Conservation (phyloP, 768 basidiomycete species). For the Daedalea quercina region DNA sequence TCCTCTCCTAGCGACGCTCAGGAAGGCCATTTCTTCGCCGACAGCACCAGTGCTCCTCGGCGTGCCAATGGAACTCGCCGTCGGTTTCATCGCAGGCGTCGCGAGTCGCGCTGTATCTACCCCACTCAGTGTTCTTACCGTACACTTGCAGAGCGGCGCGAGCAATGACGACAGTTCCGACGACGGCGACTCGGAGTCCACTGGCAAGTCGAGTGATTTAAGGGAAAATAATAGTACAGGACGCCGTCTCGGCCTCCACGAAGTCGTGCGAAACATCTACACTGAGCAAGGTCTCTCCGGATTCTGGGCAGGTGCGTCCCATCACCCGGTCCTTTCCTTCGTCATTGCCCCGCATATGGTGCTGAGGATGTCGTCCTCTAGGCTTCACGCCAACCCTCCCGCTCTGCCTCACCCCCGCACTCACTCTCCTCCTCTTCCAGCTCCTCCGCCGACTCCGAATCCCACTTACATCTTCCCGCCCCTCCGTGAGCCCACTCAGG, state of each 20-base stretch:
- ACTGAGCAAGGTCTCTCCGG: slow-evolving; percentile 40
- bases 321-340: not conserved
- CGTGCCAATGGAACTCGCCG: slow-evolving; percentile 41
- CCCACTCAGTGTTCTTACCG: slow-evolving; percentile 50
- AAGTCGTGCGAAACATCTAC: slow-evolving; percentile 38
- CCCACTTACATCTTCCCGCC: slow-evolving; percentile 22
- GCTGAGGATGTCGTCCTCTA: too few species aligned
- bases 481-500: slow-evolving; percentile 21
- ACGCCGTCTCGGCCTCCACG: slow-evolving; percentile 2
- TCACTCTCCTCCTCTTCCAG: slow-evolving; percentile 50
- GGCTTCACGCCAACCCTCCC: slow-evolving; percentile 46
- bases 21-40: slow-evolving; percentile 5
- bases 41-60: slow-evolving; percentile 18
- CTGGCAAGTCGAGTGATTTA: not conserved
- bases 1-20: slow-evolving; percentile 1
- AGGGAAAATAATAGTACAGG: slow-evolving; percentile 12
- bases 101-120: slow-evolving; percentile 47
- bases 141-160: slow-evolving; percentile 42
- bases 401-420: slow-evolving; percentile 49
- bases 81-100: slow-evolving; percentile 54
- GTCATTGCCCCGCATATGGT: not conserved
- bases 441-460: slow-evolving; percentile 33
- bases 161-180: slow-evolving; percentile 24
- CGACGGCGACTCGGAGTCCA: slow-evolving; percentile 18
- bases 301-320: slow-evolving; percentile 46